Percentiles rank a stretch among this genome's conserved stretches.
Conservation (phyloP, 2,329 filamentous ascomycete genomes). For the Trichoderma atrobrunneum region DNA sequence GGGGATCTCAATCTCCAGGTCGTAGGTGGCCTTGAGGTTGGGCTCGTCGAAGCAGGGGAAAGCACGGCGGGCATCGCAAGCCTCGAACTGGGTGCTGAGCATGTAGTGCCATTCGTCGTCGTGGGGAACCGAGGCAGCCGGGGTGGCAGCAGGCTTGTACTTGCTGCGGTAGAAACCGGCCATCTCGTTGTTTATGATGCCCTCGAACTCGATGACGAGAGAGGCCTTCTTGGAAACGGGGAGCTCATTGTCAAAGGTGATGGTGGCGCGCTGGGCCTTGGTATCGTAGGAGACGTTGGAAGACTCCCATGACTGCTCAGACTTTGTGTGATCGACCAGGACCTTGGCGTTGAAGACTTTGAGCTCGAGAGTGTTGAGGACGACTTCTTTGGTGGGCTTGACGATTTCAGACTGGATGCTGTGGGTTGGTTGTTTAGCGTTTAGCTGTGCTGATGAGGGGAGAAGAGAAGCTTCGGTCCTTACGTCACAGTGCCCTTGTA, state of each 20-base stretch:
- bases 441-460: too few relatives aligned
- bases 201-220: slow-evolving; percentile 71
- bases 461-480: not conserved
- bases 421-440: slow-evolving; percentile 51
- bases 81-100: slow-evolving; percentile 97
- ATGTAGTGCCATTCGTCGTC: slow-evolving; percentile 68
- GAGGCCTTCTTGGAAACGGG: slow-evolving; percentile 63
- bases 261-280: slow-evolving; percentile 76
- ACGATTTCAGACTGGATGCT: slow-evolving; percentile 74
- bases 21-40: slow-evolving; percentile 93
- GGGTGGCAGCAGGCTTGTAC: slow-evolving; percentile 76
- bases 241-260: slow-evolving; percentile 72
- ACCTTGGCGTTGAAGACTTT: slow-evolving; percentile 67
- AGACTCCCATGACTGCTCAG: slow-evolving; percentile 56
- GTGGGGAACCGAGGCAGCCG: slow-evolving; percentile 73
- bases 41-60: slow-evolving; percentile 99
- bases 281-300: slow-evolving; percentile 75
- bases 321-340: slow-evolving; percentile 55
- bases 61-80: slow-evolving; percentile 88
- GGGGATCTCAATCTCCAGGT: slow-evolving; percentile 88
- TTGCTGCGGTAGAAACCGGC: slow-evolving; percentile 91
- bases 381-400: slow-evolving; percentile 70
- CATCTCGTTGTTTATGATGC: slow-evolving; percentile 86
- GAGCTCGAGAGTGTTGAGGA: slow-evolving; percentile 82
- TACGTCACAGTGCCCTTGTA: slow-evolving; percentile 78